Conservation (phyloP, 2,329 filamentous ascomycete species). For the Gliomastix tumulicola region DNA sequence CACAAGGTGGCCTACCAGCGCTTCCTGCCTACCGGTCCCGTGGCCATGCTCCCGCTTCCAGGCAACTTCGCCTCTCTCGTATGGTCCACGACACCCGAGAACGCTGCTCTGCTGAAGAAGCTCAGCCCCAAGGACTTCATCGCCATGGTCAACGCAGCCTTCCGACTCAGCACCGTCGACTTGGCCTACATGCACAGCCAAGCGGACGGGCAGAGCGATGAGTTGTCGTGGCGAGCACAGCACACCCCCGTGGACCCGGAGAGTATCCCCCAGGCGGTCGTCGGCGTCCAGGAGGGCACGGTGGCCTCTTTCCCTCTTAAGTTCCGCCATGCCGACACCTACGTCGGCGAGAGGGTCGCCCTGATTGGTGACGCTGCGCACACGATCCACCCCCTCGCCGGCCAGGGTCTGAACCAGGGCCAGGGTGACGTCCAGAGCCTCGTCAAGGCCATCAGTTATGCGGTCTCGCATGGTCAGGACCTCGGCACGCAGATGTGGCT, state of each 20-base stretch:
- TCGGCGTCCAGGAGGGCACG: conserved; percentile 68
- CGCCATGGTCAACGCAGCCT: conserved; percentile 88
- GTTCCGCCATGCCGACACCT: conserved; percentile 89
- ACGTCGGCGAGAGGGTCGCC: conserved; percentile 83
- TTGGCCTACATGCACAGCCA: conserved; percentile 74
- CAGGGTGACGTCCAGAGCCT: conserved; percentile 83
- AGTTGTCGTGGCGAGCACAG: conserved; percentile 75
- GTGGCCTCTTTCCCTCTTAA: conserved; percentile 87
- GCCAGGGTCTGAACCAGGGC: conserved; percentile 90
- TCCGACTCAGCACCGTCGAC: conserved; percentile 74
- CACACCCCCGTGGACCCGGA: conserved; percentile 54
- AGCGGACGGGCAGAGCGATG: conserved; percentile 54
- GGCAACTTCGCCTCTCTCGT: conserved; percentile 79
- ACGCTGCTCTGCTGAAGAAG: conserved; percentile 72
- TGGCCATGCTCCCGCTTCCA: conserved; percentile 86
- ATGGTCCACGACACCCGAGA: conserved; percentile 84
- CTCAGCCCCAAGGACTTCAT: conserved; percentile 68
- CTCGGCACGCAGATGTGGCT: conserved; percentile 72
- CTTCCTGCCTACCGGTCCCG: conserved; percentile 85
- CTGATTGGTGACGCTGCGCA: conserved; percentile 93
- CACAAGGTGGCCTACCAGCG: conserved; percentile 84
- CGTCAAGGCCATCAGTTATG: conserved; percentile 65
- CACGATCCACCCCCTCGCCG: conserved; percentile 88
- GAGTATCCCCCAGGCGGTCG: conserved; percentile 57
- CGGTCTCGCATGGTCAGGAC: conserved; percentile 79